phyloP scores from a whole-genome alignment of 345 rosid genomes.

The Hirschfeldia incana region DNA sequence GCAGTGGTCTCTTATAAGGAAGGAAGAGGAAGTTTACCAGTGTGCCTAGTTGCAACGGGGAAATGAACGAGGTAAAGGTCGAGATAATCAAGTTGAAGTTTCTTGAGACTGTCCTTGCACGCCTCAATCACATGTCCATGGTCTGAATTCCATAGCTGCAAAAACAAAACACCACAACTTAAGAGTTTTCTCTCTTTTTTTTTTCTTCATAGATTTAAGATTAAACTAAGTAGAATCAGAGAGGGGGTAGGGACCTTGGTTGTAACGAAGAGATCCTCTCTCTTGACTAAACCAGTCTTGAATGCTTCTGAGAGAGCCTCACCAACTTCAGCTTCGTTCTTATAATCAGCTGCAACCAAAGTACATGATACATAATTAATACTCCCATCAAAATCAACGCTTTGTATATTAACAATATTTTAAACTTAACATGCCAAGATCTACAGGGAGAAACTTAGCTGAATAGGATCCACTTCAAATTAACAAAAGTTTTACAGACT shows the following conservation, averaged over 20 bases:
- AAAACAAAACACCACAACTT: not conserved
- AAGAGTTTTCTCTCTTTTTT: not conserved
- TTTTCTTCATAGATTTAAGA: not conserved
- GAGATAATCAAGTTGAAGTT: constrained; percentile 83
- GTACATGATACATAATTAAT: not conserved
- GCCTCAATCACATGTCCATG: constrained; percentile 90
- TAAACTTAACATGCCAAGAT: too few species aligned
- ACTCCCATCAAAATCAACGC: not conserved
- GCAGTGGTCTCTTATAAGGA: not conserved
- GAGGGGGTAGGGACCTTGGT: constrained; percentile 53
- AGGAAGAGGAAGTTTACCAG: constrained; percentile 45
- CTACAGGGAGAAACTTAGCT: too few species aligned
- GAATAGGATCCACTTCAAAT: not conserved
- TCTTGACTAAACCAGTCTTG: constrained; percentile 59
- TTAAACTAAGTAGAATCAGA: not conserved
- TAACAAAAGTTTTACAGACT: not conserved
- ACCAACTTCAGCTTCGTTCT: constrained; percentile 74
- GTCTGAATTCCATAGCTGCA: constrained; percentile 97
- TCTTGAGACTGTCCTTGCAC: constrained; percentile 81
- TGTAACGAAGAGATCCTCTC: constrained; percentile 85
- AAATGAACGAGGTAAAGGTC: constrained; percentile 90
- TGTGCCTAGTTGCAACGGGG: constrained; percentile 79
- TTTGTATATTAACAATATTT: not conserved
- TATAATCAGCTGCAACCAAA: constrained; percentile 62
- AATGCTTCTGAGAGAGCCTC: constrained; percentile 73